Conservation (phyloP, 108 stramenopile genomes). For the Fragilaria radians region DNA sequence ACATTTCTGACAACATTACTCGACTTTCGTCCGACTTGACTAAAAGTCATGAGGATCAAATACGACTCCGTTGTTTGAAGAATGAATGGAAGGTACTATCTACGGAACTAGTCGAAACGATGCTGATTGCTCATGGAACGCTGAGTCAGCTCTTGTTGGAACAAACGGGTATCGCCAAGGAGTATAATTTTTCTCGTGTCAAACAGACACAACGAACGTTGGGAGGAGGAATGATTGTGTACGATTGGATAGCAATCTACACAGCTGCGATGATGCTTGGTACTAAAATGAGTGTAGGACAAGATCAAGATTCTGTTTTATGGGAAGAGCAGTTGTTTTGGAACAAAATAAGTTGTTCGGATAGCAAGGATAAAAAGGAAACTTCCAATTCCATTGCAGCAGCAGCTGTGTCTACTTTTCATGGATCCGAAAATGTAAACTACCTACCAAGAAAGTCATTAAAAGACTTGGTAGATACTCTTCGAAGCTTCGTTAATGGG, state of each 20-base stretch:
- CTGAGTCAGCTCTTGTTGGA: conserved; percentile 59
- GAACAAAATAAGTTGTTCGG: no score
- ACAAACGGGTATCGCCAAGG: conserved; percentile 56
- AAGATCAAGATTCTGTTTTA: no score
- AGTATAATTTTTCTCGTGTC: conserved; percentile 74
- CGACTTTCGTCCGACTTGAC: not conserved
- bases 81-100: conserved; percentile 43
- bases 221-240: conserved; percentile 77
- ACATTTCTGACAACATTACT: conserved; percentile 39
- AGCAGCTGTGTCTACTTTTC: no score
- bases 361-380: no score
- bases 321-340: no score
- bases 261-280: conserved; percentile 66
- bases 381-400: no score
- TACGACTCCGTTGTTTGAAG: conserved; percentile 17
- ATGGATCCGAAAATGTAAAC: no score
- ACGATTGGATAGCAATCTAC: conserved; percentile 79
- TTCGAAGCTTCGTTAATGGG: no score
- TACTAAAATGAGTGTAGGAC: not conserved
- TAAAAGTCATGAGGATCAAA: no score
- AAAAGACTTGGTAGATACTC: no score
- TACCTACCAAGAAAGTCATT: no score
- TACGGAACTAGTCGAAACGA: conserved; percentile 47
- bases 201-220: conserved; percentile 67
- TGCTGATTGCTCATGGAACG: conserved; percentile 84